A percentile compares a stretch with the other conserved stretches of the same genome.
Evolutionary conservation across 2,329 filamentous ascomycete species (phyloP).

Genomic region (Botryotinia convoluta): DNA sequence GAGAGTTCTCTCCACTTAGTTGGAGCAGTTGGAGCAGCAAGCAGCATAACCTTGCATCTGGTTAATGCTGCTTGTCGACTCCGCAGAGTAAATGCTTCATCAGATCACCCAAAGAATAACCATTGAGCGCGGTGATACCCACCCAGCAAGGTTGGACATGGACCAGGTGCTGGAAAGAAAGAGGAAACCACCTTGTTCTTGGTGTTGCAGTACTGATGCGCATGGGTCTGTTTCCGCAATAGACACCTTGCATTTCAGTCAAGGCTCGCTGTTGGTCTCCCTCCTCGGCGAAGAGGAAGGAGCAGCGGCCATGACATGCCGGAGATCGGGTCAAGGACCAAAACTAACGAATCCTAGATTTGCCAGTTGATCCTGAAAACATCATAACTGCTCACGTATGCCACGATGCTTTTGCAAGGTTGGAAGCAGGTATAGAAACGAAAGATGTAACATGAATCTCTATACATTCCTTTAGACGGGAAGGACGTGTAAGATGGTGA

Average conservation of each 20-base stretch:
- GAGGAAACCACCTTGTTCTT: slow-evolving; percentile 67
- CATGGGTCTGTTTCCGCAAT: slow-evolving; percentile 98
- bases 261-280: slow-evolving; percentile 93
- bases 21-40: slow-evolving; percentile 67
- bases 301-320: slow-evolving; percentile 95
- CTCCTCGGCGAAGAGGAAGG: slow-evolving; percentile 95
- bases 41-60: neutral
- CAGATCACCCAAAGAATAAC: neutral
- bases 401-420: slow-evolving; percentile 98
- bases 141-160: neutral
- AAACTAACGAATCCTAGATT: neutral
- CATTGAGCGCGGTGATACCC: neutral
- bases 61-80: neutral
- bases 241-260: slow-evolving; percentile 97
- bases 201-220: slow-evolving; percentile 95
- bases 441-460: slow-evolving; percentile 52
- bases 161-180: neutral
- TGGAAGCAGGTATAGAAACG: slow-evolving; percentile 76
- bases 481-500: neutral
- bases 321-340: slow-evolving; percentile 63
- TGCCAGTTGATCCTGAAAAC: neutral
- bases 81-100: neutral
- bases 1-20: slow-evolving; percentile 80
- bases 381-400: neutral
- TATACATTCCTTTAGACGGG: neutral